Percentiles rank a stretch among this genome's conserved stretches.
Evolutionary conservation across 2,329 filamentous ascomycete species (phyloP).

Genomic region (Dissoconium aciculare): DNA sequence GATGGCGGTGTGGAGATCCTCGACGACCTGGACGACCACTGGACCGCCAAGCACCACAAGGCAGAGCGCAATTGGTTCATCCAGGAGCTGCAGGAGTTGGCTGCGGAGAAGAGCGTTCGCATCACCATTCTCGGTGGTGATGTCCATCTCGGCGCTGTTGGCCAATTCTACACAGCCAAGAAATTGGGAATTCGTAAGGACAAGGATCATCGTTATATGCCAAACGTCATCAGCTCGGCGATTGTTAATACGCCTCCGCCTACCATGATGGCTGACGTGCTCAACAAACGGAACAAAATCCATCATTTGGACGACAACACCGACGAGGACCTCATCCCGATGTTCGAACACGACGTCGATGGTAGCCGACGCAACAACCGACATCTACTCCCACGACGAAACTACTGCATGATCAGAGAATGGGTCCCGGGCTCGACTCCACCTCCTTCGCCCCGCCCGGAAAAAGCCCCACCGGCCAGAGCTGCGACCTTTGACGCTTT

Average conservation of each 20-base stretch:
- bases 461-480: not conserved
- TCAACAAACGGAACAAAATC: constrained; percentile 80
- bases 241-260: constrained; percentile 88
- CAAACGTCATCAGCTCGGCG: constrained; percentile 83
- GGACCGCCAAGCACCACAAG: constrained; percentile 93
- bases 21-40: constrained; percentile 89
- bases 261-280: constrained; percentile 72
- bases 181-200: constrained; percentile 67
- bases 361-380: constrained; percentile 85
- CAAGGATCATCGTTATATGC: constrained; percentile 90
- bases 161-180: constrained; percentile 88
- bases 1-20: constrained; percentile 84
- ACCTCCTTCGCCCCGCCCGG: constrained; percentile 45
- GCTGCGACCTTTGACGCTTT: not conserved
- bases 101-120: constrained; percentile 80
- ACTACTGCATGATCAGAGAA: constrained; percentile 86
- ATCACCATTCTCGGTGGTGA: constrained; percentile 89
- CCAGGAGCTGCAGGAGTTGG: constrained; percentile 82
- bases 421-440: constrained; percentile 70
- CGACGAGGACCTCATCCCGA: constrained; percentile 88
- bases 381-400: constrained; percentile 70
- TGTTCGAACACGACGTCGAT: constrained; percentile 81
- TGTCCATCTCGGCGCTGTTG: constrained; percentile 80
- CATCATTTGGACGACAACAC: constrained; percentile 55
- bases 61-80: constrained; percentile 73